Evolutionary conservation across 2,329 filamentous ascomycete genomes (phyloP).

Genomic region (Fusarium decemcellulare): DNA sequence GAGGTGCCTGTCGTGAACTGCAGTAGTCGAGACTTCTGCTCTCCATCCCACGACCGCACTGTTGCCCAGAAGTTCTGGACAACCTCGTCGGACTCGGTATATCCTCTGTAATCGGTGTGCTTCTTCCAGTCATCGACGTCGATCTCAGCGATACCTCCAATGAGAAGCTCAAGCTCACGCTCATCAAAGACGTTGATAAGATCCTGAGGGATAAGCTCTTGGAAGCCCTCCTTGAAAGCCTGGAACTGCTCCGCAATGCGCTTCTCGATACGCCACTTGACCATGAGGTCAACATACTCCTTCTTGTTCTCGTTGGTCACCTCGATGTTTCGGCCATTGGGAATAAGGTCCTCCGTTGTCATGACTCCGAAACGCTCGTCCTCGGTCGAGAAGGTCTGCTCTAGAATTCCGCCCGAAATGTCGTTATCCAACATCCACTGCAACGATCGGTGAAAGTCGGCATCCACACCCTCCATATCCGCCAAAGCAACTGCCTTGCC

Average conservation of each 20-base stretch:
- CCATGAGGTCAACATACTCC: conserved; percentile 98
- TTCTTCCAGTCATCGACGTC: conserved; percentile 99
- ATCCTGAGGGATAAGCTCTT: conserved; percentile 96
- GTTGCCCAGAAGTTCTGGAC: conserved; percentile 99
- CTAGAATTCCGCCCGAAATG: conserved; percentile 90
- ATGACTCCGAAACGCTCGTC: conserved; percentile 97
- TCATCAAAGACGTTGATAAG: conserved; percentile 99
- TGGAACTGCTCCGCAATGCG: conserved; percentile 98
- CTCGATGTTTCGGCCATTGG: conserved; percentile 89
- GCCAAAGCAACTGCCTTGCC: conserved; percentile 91
- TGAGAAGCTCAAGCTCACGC: conserved; percentile 94
- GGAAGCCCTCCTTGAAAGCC: conserved; percentile 96
- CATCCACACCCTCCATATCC: conserved; percentile 99
- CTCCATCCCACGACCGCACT: conserved; percentile 95
- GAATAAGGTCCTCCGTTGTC: conserved; percentile 93
- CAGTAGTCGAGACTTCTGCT: conserved; percentile 95
- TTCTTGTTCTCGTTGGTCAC: conserved; percentile 99
- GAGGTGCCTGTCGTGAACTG: conserved; percentile 99
- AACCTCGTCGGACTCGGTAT: conserved; percentile 97
- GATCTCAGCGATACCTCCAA: conserved; percentile 99
- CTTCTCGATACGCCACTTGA: conserved; percentile 99
- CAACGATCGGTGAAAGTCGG: conserved; percentile 95
- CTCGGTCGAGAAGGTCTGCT: conserved; percentile 96
- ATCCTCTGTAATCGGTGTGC: conserved; percentile 98
- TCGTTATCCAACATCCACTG: conserved; percentile 99